Conservation (phyloP, 805 yeast genomes). For the Metschnikowia corniflorae region DNA sequence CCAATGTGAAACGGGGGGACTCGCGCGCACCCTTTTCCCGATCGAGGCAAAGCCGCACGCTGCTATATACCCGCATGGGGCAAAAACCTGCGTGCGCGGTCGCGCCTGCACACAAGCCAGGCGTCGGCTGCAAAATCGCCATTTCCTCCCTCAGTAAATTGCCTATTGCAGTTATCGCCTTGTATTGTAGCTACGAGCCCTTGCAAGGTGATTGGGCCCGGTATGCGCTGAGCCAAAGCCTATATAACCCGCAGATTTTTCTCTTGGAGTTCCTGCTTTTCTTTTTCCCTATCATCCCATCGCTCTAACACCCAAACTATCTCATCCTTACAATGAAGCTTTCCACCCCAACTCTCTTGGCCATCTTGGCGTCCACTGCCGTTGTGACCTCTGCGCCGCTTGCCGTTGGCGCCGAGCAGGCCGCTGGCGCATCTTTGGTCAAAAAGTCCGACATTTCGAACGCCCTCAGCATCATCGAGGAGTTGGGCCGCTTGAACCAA, state of each 20-base stretch:
- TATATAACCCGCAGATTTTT: too few relatives aligned
- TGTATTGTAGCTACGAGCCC: too few relatives aligned
- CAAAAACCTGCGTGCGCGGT: too few relatives aligned
- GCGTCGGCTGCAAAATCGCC: constrained; percentile 5
- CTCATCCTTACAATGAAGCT: constrained; percentile 38
- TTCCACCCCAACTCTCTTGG: constrained; percentile 36
- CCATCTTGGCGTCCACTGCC: constrained; percentile 37
- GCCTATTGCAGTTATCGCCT: constrained; percentile 5
- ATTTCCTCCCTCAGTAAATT: background rate
- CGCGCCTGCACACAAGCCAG: too few relatives aligned
- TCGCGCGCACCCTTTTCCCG: too few relatives aligned
- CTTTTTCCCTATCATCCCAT: too few relatives aligned
- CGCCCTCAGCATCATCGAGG: constrained; percentile 30
- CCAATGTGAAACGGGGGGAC: too few relatives aligned
- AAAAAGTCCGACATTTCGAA: constrained; percentile 35
- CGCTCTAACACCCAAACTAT: too few relatives aligned
- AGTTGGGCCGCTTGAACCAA: constrained; percentile 30
- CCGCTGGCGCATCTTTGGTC: constrained; percentile 23
- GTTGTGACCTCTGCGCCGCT: constrained; percentile 35
- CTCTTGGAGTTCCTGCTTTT: too few relatives aligned
- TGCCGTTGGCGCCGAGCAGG: constrained; percentile 13
- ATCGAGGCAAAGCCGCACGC: constrained; percentile 1
- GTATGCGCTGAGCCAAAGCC: too few relatives aligned
- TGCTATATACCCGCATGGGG: constrained; percentile 2
- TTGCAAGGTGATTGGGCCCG: too few relatives aligned